Base-by-base conservation (phyloP, 495 filamentous ascomycete species). In the Aspergillus mulundensis region DNA sequence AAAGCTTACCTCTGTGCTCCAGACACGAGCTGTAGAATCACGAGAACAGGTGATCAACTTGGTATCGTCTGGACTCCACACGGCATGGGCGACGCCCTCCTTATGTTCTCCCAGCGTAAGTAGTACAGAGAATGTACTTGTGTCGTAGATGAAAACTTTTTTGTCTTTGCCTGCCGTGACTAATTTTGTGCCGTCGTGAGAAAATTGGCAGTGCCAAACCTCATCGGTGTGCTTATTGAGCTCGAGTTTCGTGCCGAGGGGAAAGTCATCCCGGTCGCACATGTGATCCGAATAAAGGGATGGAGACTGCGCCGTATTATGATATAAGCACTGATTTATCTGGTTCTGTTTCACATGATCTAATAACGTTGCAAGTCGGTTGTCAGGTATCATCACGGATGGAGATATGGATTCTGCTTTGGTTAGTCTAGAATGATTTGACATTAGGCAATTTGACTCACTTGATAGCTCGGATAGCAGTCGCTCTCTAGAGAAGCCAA, bases 351-450 rank as follows among this genome's bases (percentile, higher is more conserved):
- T 96, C 24, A 95, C 83, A 53, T 93, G 82, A 46, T 89, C 78
- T 47, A 99, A 72, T n/a, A 99, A 71, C 23, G 82, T 76, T 7
- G 89, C 90, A n/a, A 99, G 77, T 12, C 94, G 88, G 68, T 95
- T 90, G 61, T 95, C 89, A 5, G 94, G 95, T 47, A 99, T 89
- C 95, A 99, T 97, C 21, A 96, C 88, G n/a, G 90, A 91, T 1
- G 94, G 94, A 4, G 95, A 95, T 55, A 99, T 95, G 30, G 83
- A 96, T 75, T 80, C 90, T 95, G 53, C 12, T 51, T 44, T 5
- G 14, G 50, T 55, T 57, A 61, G 50, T 40, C 1, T 28, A 16
- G 24, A 15, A 7, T 15, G 7, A 7, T 20, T 6, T 28, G 20
- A 15, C 11, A 12, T 6, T 15, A 36, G 7, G 3, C 23, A 7